Evolutionary conservation across 768 basidiomycete species (phyloP).

Genomic region (Panaeolus cyanescens): DNA sequence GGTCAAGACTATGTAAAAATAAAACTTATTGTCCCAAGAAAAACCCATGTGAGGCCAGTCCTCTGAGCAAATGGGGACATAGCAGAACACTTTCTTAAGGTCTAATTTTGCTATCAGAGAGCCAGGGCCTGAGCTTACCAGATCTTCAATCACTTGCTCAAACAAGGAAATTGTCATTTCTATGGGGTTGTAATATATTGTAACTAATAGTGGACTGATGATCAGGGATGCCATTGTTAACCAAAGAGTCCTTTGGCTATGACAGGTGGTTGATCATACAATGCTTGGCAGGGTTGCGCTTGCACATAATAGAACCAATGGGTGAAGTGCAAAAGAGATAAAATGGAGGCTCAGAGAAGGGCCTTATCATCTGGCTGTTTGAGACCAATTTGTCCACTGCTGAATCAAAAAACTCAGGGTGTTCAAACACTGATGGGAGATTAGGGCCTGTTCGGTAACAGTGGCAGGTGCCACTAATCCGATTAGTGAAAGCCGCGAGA

Average conservation of each 20-base stretch:
- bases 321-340: constrained; percentile 23
- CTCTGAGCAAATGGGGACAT: constrained; percentile 28
- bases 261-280: constrained; percentile 30
- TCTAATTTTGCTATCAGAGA: constrained; percentile 36
- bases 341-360: constrained; percentile 18
- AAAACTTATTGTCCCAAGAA: constrained; percentile 27
- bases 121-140: constrained; percentile 23
- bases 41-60: constrained; percentile 37
- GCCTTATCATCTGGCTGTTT: constrained; percentile 18
- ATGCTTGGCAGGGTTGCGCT: constrained; percentile 23
- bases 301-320: constrained; percentile 21
- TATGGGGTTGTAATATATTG: too few relatives aligned
- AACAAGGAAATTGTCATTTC: too few relatives aligned
- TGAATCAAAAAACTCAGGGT: constrained; percentile 4
- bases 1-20: constrained; percentile 28
- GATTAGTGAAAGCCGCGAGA: too few relatives aligned
- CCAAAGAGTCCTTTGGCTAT: constrained; percentile 23
- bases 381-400: background rate
- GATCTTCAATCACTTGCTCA: constrained; percentile 19
- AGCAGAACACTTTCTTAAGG: constrained; percentile 36
- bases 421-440: constrained; percentile 25
- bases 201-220: constrained; percentile 28
- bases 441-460: too few relatives aligned
- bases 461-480: too few relatives aligned
- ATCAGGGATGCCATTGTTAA: constrained; percentile 34